Percentiles rank a stretch among this genome's conserved stretches.
phyloP scores from a whole-genome alignment of 2,329 filamentous ascomycete species.

The Cercospora brassicicola region DNA sequence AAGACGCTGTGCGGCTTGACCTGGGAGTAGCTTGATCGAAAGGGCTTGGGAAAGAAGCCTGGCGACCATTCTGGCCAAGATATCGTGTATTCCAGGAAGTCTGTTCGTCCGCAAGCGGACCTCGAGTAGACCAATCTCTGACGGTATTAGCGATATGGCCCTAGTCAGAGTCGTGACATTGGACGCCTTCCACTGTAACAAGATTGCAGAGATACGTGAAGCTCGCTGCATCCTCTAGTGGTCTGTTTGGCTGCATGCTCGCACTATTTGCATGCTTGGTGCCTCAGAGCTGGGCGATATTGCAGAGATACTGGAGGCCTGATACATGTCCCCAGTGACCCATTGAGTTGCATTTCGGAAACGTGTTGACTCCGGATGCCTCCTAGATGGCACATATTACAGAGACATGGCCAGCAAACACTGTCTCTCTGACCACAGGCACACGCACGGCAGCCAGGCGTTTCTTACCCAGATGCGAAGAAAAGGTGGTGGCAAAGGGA shows the following conservation, averaged over 20 bases:
- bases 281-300: no score
- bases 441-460: neutral
- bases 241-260: neutral
- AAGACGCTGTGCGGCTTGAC: no score
- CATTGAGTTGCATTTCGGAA: neutral
- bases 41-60: no score
- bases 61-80: no score
- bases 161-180: neutral
- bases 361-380: neutral
- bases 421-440: neutral
- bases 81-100: no score
- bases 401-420: neutral
- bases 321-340: neutral
- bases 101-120: no score
- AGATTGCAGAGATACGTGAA: neutral
- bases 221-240: neutral
- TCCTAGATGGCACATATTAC: neutral
- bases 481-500: no score
- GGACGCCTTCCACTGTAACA: neutral
- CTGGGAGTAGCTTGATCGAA: no score
- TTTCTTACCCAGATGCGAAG: neutral
- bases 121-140: no score
- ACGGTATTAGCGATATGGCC: no score
- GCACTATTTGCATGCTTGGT: neutral
- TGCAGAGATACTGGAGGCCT: neutral